Evolutionary conservation across 805 yeast species (phyloP), one percentile per base, ranked within the genome.

Genomic region (Candida insectalens): DNA sequence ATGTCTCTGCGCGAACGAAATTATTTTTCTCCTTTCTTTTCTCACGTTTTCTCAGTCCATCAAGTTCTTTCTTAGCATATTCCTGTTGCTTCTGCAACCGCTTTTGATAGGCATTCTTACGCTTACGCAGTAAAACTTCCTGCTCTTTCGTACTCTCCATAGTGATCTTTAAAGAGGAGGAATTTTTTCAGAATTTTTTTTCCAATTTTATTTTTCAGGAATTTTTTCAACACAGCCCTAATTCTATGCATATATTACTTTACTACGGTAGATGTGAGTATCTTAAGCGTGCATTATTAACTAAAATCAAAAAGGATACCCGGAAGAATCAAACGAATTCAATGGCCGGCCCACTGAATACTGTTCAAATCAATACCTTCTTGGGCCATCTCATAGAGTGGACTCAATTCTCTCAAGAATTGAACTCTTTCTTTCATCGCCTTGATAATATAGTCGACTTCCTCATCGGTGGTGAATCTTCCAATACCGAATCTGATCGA

Each of bases 371-470:
- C 98, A 50, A 92, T 89, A 46, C 98, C 98, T 45, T 92, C 97
- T 61, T 92, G 95, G 37, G 85, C 95, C 97, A 92, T 88, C 65
- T 92, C 98, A 97, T 97, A 92, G 49, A 92, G 67, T 32, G 98
- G 98, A 37, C 92, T 77, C 62, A 92, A 69, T 52, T 87, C 89
- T 61, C 98, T 76, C 55, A 92, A 71, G 62, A 85, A 85, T 43
- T 77, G 79, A 36, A 92, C 97, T 60, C 96, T 76, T 56, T 84
- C 88, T 36, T 74, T 68, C 38, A 92, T 84, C 10, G 96, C 95
- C 38, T 80, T 67, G 43, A 92, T 69, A 32, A 92, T 98, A 53
- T 88, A 92, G 55, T 92, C 97, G 35, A 92, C 74, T 62, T 92
- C 98, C 33, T 75, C 94, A 49, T 88, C 96, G 12, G 98, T 92